Percentiles rank a stretch among this genome's conserved stretches.
Conservation (phyloP, 2,329 filamentous ascomycete genomes). For the Neospermospora avenae region DNA sequence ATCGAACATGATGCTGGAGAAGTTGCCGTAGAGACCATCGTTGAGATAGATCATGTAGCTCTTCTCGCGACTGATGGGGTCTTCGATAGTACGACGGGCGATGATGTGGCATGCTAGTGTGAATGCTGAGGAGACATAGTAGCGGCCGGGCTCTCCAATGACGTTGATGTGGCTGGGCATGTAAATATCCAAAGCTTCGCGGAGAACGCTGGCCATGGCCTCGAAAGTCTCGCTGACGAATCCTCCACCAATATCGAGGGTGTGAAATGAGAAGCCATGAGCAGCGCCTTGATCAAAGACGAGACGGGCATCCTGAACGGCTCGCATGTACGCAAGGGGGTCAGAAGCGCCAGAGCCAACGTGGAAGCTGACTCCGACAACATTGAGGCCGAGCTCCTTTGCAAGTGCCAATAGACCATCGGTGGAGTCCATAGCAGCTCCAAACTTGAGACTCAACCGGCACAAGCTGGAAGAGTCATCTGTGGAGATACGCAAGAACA, state of each 20-base stretch:
- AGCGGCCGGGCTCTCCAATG: constrained; percentile 94
- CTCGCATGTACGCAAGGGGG: constrained; percentile 85
- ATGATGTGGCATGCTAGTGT: constrained; percentile 96
- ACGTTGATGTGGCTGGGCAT: constrained; percentile 77
- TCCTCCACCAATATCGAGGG: constrained; percentile 89
- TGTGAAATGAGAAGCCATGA: constrained; percentile 78
- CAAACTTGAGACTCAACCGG: constrained; percentile 95
- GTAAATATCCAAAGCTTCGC: constrained; percentile 77
- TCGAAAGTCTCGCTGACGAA: constrained; percentile 92
- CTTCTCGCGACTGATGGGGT: constrained; percentile 60
- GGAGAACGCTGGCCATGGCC: constrained; percentile 77
- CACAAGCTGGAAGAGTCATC: constrained; percentile 94
- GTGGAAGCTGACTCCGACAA: constrained; percentile 96
- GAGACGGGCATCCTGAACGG: constrained; percentile 80
- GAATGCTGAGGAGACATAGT: constrained; percentile 91
- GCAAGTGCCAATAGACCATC: constrained; percentile 75
- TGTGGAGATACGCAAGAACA: constrained; percentile 91
- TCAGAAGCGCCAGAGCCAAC: constrained; percentile 95
- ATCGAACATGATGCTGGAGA: constrained; percentile 98
- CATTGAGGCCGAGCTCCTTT: constrained; percentile 77
- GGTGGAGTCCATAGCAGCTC: constrained; percentile 81
- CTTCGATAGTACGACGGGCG: constrained; percentile 82
- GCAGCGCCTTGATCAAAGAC: constrained; percentile 83
- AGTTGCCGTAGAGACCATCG: constrained; percentile 97
- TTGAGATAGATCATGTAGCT: constrained; percentile 98